phyloP scores from a whole-genome alignment of 495 filamentous ascomycete species.

The Penicillium maclennaniae region DNA sequence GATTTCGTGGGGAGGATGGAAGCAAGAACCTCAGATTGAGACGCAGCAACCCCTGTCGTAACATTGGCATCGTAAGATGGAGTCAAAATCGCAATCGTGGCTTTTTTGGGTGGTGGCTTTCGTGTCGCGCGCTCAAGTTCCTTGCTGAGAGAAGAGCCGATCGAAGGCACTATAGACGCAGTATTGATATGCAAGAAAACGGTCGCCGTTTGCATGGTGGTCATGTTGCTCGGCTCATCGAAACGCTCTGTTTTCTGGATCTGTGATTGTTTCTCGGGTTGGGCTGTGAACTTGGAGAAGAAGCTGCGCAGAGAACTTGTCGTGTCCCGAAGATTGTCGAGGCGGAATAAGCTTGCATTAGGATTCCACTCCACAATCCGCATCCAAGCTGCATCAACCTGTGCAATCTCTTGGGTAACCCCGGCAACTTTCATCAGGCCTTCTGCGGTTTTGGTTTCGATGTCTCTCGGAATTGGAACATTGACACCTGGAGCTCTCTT shows the following conservation, averaged over 20 bases:
- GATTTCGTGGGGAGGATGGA: conserved; percentile 86
- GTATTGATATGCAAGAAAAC: conserved; percentile 88
- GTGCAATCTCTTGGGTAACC: conserved; percentile 74
- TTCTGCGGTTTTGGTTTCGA: conserved; percentile 77
- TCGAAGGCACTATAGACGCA: conserved; percentile 69
- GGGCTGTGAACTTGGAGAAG: conserved; percentile 67
- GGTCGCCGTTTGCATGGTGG: conserved; percentile 59
- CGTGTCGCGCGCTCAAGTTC: conserved; percentile 97
- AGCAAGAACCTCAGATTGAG: conserved; percentile 74
- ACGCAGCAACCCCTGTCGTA: conserved; percentile 55
- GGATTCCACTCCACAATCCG: conserved; percentile 80
- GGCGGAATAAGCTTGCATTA: conserved; percentile 41
- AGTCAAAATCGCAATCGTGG: conserved; percentile 80
- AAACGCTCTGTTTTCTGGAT: conserved; percentile 23
- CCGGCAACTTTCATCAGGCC: conserved; percentile 75
- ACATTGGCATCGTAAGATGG: conserved; percentile 82
- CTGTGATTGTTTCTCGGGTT: conserved; percentile 28
- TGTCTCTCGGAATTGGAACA: conserved; percentile 70
- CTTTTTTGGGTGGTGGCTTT: conserved; percentile 86
- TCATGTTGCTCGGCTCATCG: conserved; percentile 57
- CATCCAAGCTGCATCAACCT: conserved; percentile 91
- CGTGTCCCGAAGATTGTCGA: conserved; percentile 40
- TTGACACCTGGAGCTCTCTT: conserved; percentile 71
- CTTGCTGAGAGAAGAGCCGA: conserved; percentile 61
- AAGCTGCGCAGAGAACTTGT: conserved; percentile 68